These are phyloP conservation scores for Haplosporangium sp. DNA, from an alignment of 371 early-diverging fungal species.

Conservation along the genomic window DNA sequence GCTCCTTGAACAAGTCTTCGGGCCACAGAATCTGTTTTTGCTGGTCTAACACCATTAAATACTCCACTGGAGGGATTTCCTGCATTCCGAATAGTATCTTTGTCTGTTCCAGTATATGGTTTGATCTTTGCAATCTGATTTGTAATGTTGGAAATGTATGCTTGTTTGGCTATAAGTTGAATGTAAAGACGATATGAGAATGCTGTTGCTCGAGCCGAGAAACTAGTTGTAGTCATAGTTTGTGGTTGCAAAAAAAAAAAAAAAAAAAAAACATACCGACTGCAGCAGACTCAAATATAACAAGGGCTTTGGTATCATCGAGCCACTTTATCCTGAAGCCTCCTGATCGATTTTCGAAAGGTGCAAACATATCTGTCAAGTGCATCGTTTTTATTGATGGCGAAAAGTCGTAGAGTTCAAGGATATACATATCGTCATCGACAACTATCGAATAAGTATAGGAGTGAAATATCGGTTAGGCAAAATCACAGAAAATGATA, in stretches of 20 bases:
- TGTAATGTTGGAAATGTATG: constrained; percentile 34
- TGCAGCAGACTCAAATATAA: constrained; percentile 76
- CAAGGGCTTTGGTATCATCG: constrained; percentile 78
- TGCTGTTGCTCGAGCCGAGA: not conserved
- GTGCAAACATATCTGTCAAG: constrained; percentile 67
- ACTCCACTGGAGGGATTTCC: constrained; percentile 40
- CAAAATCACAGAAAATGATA: not conserved
- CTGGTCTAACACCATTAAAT: constrained; percentile 57
- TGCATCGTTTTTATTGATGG: constrained; percentile 67
- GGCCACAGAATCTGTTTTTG: constrained; percentile 66
- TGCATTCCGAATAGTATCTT: constrained; percentile 32
- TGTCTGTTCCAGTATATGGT: constrained; percentile 48
- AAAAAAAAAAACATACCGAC: constrained; percentile 61
- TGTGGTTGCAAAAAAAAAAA: not conserved
- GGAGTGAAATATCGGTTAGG: not conserved
- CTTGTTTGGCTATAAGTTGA: constrained; percentile 39
- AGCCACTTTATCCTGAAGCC: constrained; percentile 84
- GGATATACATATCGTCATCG: constrained; percentile 50
- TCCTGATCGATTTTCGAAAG: constrained; percentile 68
- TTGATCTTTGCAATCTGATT: constrained; percentile 40
- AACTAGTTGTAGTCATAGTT: not conserved
- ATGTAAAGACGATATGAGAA: not conserved
- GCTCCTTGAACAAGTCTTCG: constrained; percentile 64
- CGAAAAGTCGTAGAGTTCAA: constrained; percentile 67
- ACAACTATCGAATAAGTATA: constrained; percentile 3